Percentiles rank a stretch among this genome's conserved stretches.
Evolutionary conservation across 176 grass and related monocot species (phyloP).

Genomic region (Aechmea fasciata): DNA sequence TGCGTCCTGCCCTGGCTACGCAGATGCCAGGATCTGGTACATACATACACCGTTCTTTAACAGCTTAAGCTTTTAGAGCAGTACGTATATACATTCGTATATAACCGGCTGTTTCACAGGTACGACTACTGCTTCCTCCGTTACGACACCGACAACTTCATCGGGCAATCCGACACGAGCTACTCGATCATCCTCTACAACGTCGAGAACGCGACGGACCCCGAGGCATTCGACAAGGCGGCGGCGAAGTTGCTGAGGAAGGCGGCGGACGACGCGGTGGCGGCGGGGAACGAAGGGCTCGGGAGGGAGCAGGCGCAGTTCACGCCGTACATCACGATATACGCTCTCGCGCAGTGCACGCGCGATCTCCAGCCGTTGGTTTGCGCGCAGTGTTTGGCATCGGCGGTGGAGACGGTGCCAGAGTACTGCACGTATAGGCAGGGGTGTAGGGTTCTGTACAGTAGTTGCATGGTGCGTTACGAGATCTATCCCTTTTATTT

Average conservation of each 20-base stretch:
- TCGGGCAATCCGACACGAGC: slow-evolving; percentile 37
- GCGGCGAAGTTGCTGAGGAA: slow-evolving; percentile 27
- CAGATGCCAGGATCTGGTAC: slow-evolving; percentile 57
- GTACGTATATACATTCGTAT: too few species aligned
- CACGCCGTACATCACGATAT: slow-evolving; percentile 46
- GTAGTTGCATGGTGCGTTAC: slow-evolving; percentile 62
- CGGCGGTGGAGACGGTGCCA: slow-evolving; percentile 38
- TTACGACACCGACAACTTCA: slow-evolving; percentile 39
- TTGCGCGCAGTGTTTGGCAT: slow-evolving; percentile 49
- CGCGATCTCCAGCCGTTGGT: slow-evolving; percentile 27
- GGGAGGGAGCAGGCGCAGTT: slow-evolving; percentile 33
- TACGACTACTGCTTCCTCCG: slow-evolving; percentile 72
- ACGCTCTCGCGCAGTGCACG: slow-evolving; percentile 66
- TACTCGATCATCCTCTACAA: slow-evolving; percentile 33
- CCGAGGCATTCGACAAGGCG: slow-evolving; percentile 35
- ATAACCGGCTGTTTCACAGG: not conserved
- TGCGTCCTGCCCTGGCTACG: slow-evolving; percentile 25
- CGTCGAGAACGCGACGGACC: slow-evolving; percentile 30
- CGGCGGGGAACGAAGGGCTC: slow-evolving; percentile 28
- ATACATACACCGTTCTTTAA: not conserved
- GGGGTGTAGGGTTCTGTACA: slow-evolving; percentile 57
- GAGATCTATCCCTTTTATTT: slow-evolving; percentile 76
- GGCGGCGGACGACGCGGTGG: slow-evolving; percentile 13
- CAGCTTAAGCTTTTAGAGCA: too few species aligned
- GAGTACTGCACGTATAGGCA: slow-evolving; percentile 35